Conservation (phyloP, 352 stramenopile species). For the Pythium inflatum region DNA sequence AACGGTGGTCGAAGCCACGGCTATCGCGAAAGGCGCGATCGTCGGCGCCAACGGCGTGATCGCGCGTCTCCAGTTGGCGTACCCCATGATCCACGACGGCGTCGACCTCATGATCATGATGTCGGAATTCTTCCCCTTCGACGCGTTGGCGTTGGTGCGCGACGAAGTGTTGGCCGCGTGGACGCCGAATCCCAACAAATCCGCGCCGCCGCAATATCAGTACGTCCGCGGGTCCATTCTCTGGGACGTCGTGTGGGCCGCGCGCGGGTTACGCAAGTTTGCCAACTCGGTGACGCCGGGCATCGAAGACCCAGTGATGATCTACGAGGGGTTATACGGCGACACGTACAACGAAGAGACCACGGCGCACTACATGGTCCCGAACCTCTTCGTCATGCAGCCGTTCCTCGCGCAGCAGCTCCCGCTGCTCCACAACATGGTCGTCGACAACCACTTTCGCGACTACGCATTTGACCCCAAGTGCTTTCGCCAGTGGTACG, state of each 20-base stretch:
- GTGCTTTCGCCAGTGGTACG: not conserved
- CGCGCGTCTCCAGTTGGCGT: constrained; percentile 31
- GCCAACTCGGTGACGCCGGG: not conserved
- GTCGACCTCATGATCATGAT: constrained; percentile 13
- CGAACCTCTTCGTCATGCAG: not conserved
- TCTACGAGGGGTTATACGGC: not conserved
- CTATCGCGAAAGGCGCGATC: constrained; percentile 42
- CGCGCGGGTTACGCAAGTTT: constrained; percentile 2
- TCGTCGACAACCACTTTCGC: not conserved
- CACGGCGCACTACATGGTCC: constrained; percentile 13
- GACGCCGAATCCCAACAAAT: not conserved
- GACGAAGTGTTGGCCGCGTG: constrained; percentile 5
- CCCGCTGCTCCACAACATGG: not conserved
- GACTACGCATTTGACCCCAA: not conserved
- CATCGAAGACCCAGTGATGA: not conserved
- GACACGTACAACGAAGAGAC: constrained; percentile 13
- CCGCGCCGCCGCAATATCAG: not conserved
- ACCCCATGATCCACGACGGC: constrained; percentile 16
- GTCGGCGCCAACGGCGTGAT: constrained; percentile 28
- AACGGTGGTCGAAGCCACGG: constrained; percentile 41
- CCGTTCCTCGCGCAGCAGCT: constrained; percentile 15
- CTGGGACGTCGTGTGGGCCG: not conserved
- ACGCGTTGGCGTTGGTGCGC: not conserved
- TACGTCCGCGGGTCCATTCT: constrained; percentile 8
- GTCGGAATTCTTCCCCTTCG: constrained; percentile 6